phyloP scores from a whole-genome alignment of 2,329 filamentous ascomycete species.

The Colletotrichum sp. region DNA sequence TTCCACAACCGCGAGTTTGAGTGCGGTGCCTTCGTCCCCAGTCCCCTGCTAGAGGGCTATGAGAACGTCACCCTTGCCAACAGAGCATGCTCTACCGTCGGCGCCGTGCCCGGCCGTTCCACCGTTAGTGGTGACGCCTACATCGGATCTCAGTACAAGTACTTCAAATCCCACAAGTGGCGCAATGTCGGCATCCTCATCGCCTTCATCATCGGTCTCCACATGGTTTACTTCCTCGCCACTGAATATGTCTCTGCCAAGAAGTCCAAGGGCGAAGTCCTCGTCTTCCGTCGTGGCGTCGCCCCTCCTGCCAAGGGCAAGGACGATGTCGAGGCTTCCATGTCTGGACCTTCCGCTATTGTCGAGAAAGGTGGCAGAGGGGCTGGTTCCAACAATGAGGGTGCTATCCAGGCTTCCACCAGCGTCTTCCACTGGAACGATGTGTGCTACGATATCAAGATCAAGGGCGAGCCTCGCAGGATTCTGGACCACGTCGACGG shows the following conservation, averaged over 20 bases:
- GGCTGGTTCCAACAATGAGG: neutral
- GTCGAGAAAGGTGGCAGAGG: constrained; percentile 14
- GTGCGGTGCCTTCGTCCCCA: constrained; percentile 24
- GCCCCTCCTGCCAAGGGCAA: constrained; percentile 3
- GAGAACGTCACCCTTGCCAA: constrained; percentile 23
- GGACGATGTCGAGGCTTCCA: constrained; percentile 12
- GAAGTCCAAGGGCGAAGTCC: constrained; percentile 65
- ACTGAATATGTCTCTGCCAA: constrained; percentile 51
- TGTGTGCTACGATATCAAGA: constrained; percentile 73
- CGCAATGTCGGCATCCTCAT: constrained; percentile 62
- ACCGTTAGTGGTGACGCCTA: constrained; percentile 50
- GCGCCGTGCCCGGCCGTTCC: constrained; percentile 45
- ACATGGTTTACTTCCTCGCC: constrained; percentile 51
- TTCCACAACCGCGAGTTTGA: constrained; percentile 54
- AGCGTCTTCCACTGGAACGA: constrained; percentile 72
- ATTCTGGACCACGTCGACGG: constrained; percentile 72
- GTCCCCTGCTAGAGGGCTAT: constrained; percentile 19
- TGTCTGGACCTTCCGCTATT: constrained; percentile 13
- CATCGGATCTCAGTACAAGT: constrained; percentile 47
- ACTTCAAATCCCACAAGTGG: constrained; percentile 52
- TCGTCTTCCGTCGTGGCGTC: constrained; percentile 60
- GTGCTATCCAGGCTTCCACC: constrained; percentile 48
- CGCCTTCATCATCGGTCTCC: constrained; percentile 53
- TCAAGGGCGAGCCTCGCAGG: constrained; percentile 63
- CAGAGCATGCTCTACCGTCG: constrained; percentile 48